Percentiles rank a stretch among this genome's conserved stretches.
phyloP scores from a whole-genome alignment of 805 yeast species.

The Candida fluviatilis region DNA sequence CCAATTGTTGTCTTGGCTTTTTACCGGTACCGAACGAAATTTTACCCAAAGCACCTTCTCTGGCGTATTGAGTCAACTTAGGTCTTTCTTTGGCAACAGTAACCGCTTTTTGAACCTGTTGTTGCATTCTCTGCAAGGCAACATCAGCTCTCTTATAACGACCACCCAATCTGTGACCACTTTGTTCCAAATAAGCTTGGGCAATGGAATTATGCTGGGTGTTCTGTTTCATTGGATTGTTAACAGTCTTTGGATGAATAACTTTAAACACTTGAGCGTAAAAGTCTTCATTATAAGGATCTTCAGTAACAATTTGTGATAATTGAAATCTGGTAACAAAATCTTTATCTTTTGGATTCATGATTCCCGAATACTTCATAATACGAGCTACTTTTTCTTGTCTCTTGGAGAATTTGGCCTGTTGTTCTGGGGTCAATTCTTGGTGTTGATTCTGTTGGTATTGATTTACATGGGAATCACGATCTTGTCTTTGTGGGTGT shows the following conservation, averaged over 20 bases:
- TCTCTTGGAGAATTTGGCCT: slow-evolving; percentile 60
- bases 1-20: slow-evolving; percentile 84
- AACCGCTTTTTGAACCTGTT: slow-evolving; percentile 94
- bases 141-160: slow-evolving; percentile 80
- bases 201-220: slow-evolving; percentile 78
- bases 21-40: slow-evolving; percentile 75
- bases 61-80: slow-evolving; percentile 56
- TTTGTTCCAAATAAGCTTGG: slow-evolving; percentile 83
- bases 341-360: slow-evolving; percentile 97
- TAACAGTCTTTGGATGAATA: slow-evolving; percentile 34
- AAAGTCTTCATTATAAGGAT: slow-evolving; percentile 95
- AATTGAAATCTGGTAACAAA: slow-evolving; percentile 91
- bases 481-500: slow-evolving; percentile 10
- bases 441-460: slow-evolving; percentile 21
- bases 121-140: slow-evolving; percentile 96
- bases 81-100: slow-evolving; percentile 90
- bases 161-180: slow-evolving; percentile 88
- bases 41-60: slow-evolving; percentile 88
- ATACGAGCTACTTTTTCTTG: slow-evolving; percentile 74
- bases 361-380: slow-evolving; percentile 81
- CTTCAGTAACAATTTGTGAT: slow-evolving; percentile 93
- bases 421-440: slow-evolving; percentile 66
- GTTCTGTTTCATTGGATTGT: slow-evolving; percentile 41
- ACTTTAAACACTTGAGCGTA: slow-evolving; percentile 87
- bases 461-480: slow-evolving; percentile 15